Base-by-base conservation (phyloP, 257 asterid species). In the Capsicum pubescens region DNA sequence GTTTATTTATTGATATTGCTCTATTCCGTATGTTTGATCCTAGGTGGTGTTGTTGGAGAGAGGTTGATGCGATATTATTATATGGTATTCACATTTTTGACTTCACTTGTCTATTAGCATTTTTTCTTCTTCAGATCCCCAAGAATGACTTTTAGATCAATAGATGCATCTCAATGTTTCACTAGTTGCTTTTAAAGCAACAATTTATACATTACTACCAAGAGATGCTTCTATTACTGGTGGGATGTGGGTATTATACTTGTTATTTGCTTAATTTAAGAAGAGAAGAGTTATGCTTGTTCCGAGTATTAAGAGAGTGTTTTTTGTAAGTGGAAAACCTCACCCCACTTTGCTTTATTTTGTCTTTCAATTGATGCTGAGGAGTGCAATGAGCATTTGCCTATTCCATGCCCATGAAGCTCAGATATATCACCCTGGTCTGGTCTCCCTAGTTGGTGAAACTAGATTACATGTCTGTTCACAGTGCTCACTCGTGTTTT, bases 11-110 rank as follows among this genome's bases (percentile, higher is more conserved):
- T 54, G 64, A 77, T 54, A 54, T 54, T 77, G 50, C 2, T 54
- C 64, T 77, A 26, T 77, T 54, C 82, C 63, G 82, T 76, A 52
- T 76, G 63, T 76, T 52, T 76, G 59, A 13, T 76, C 59, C 81
- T 76, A 52, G 4, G 52, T 21, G 12, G 46, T 76, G 81, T 77
- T 48, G 82, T 52, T 77, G 63, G 81, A 50, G 80, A 70, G 13
- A 8, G 82, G 64, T 77, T 14, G 32, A 32, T 55, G 32, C 82
- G 54, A 54, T 26, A 54, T 52, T 52, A 76, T 52, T 14, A 74
- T 52, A 32, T 52, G 59, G 54, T 26, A 26, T 26, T 26, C 63
- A 76, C 48, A 76, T 4, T 55, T 21, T 76, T 76, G 48, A 52
- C 81, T 26, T 76, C 64, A 76, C 63, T 52, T 26, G 81, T 52